Evolutionary conservation across 306 rosid genomes (phyloP).

Genomic region (Casuarina cunninghamiana): DNA sequence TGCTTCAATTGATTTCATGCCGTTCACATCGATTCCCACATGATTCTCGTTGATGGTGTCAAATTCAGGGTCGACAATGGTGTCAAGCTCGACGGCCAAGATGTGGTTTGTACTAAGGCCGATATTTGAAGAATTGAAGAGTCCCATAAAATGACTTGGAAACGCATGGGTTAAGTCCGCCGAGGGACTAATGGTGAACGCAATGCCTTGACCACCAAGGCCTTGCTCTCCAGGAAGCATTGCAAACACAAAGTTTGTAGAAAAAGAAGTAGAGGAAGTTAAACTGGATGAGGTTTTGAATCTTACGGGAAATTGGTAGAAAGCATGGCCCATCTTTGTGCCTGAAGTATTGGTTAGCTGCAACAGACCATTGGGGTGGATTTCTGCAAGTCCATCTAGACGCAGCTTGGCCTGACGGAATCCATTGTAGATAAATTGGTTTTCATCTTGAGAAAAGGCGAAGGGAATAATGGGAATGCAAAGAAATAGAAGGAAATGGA

Average conservation of each 20-base stretch:
- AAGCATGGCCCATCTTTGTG: neutral
- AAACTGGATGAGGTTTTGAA: neutral
- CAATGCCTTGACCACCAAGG: conserved; percentile 31
- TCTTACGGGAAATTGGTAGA: neutral
- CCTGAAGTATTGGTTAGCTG: neutral
- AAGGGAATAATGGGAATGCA: neutral
- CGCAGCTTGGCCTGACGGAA: neutral
- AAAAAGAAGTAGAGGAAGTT: neutral
- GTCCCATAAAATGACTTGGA: neutral
- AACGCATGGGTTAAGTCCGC: conserved; percentile 9
- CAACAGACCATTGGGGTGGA: neutral
- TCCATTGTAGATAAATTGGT: conserved; percentile 2
- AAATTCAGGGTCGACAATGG: neutral
- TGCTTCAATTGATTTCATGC: conserved; percentile 15
- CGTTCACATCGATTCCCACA: conserved; percentile 39
- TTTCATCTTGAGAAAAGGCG: neutral
- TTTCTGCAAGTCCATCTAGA: neutral
- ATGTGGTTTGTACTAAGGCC: conserved; percentile 21
- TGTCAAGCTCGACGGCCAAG: conserved; percentile 36
- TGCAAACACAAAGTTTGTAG: neutral
- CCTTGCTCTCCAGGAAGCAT: neutral
- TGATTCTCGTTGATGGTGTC: conserved; percentile 9
- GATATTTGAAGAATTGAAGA: neutral
- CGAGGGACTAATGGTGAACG: conserved; percentile 33
- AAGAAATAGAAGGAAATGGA: neutral